phyloP scores from a whole-genome alignment of 2,329 filamentous ascomycete genomes.

The Gnomoniopsis smithogilvyi region DNA sequence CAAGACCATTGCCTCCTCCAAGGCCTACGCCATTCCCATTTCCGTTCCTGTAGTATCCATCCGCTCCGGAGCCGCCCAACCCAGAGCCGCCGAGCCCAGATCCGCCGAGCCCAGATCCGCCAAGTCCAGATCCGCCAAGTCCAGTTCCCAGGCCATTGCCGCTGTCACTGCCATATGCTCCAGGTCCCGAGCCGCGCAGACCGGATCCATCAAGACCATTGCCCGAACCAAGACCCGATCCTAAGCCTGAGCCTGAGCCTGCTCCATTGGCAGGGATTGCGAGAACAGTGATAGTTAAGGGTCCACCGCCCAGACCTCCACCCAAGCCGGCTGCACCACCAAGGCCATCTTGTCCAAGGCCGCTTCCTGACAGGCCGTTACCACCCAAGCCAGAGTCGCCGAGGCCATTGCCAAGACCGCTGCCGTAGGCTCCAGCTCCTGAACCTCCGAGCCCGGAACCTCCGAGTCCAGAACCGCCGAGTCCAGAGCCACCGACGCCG shows the following conservation, averaged over 20 bases:
- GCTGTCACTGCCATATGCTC: background rate
- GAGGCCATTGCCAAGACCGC: background rate
- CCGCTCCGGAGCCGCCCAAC: background rate
- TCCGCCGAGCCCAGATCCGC: background rate
- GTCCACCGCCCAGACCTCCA: constrained; percentile 1
- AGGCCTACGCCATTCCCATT: background rate
- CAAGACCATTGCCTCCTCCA: background rate
- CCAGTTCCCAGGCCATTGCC: background rate
- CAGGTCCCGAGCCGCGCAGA: constrained; percentile 2
- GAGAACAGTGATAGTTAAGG: constrained; percentile 12
- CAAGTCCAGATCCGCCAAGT: constrained; percentile 6
- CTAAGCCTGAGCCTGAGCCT: constrained; percentile 1
- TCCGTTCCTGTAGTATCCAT: background rate
- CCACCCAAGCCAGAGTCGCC: background rate
- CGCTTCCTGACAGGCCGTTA: background rate
- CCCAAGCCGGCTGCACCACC: too few relatives aligned
- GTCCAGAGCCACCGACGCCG: background rate
- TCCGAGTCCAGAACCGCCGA: constrained; percentile 2
- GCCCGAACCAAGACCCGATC: background rate
- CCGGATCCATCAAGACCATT: background rate
- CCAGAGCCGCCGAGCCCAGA: background rate
- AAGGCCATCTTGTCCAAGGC: constrained; percentile 7
- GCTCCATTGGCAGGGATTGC: constrained; percentile 9
- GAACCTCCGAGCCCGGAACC: constrained; percentile 2
- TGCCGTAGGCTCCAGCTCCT: background rate